phyloP scores from a whole-genome alignment of 306 rosid genomes.

The Begonia fuchsioides region DNA sequence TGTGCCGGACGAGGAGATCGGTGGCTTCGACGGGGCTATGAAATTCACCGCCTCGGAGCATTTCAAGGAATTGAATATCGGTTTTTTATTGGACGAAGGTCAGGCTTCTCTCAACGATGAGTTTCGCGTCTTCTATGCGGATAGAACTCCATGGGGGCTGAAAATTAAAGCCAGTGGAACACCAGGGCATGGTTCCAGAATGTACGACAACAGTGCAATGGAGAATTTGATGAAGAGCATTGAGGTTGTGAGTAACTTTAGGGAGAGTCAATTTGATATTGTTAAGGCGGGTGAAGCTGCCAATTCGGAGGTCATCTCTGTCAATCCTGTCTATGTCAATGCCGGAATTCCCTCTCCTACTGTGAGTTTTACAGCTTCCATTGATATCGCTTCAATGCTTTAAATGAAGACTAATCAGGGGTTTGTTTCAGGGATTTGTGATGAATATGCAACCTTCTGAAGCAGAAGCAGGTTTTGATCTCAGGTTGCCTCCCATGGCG shows the following conservation, averaged over 20 bases:
- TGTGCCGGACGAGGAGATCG: slow-evolving; percentile 88
- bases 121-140: slow-evolving; percentile 65
- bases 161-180: slow-evolving; percentile 41
- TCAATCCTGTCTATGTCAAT: slow-evolving; percentile 69
- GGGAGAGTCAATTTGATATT: slow-evolving; percentile 67
- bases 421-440: slow-evolving; percentile 52
- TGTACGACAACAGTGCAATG: slow-evolving; percentile 66
- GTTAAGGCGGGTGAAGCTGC: slow-evolving; percentile 66
- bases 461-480: slow-evolving; percentile 83
- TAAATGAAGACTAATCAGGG: neutral
- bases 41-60: slow-evolving; percentile 41
- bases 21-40: slow-evolving; percentile 43
- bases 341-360: slow-evolving; percentile 44
- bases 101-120: slow-evolving; percentile 65
- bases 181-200: slow-evolving; percentile 71
- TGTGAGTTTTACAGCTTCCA: slow-evolving; percentile 26
- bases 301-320: slow-evolving; percentile 66
- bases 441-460: slow-evolving; percentile 93
- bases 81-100: slow-evolving; percentile 74
- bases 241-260: slow-evolving; percentile 45
- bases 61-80: slow-evolving; percentile 39
- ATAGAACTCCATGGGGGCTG: slow-evolving; percentile 66
- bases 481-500: slow-evolving; percentile 52
- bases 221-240: slow-evolving; percentile 88
- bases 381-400: neutral